phyloP scores from a whole-genome alignment of 768 basidiomycete genomes.

The Gloeophyllum trabeum region DNA sequence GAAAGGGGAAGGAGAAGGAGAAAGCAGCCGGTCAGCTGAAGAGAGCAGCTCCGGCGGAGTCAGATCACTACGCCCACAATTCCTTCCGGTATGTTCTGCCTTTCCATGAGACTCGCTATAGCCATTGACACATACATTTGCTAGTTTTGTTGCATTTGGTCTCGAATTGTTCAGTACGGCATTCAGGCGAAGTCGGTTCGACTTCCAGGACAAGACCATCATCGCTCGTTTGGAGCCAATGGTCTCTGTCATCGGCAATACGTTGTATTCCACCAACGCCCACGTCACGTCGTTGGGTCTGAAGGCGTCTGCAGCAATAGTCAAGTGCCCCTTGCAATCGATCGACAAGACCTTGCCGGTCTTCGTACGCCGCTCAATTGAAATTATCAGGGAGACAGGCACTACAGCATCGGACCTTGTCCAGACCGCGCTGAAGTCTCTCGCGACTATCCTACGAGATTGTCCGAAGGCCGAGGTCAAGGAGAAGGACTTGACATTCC shows the following conservation, averaged over 20 bases:
- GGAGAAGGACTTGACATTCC: slow-evolving; percentile 80
- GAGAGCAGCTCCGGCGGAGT: slow-evolving; percentile 40
- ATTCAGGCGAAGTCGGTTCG: slow-evolving; percentile 75
- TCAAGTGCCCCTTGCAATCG: slow-evolving; percentile 73
- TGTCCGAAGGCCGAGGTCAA: slow-evolving; percentile 70
- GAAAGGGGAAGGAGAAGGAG: too few relatives aligned
- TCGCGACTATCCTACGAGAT: slow-evolving; percentile 86
- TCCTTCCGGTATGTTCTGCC: slow-evolving; percentile 58
- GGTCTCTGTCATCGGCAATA: slow-evolving; percentile 80
- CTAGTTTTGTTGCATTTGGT: slow-evolving; percentile 89
- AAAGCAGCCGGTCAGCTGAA: slow-evolving; percentile 73
- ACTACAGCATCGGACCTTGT: slow-evolving; percentile 85
- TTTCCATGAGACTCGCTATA: slow-evolving; percentile 2
- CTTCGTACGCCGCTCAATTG: slow-evolving; percentile 73
- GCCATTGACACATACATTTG: slow-evolving; percentile 5
- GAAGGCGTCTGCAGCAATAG: slow-evolving; percentile 69
- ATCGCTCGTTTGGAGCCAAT: slow-evolving; percentile 82
- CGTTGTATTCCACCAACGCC: slow-evolving; percentile 75
- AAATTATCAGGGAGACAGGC: slow-evolving; percentile 72
- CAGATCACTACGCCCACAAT: slow-evolving; percentile 73
- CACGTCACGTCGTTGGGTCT: slow-evolving; percentile 67
- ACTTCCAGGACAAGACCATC: slow-evolving; percentile 65
- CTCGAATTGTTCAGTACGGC: slow-evolving; percentile 87
- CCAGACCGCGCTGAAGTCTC: slow-evolving; percentile 78
- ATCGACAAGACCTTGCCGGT: slow-evolving; percentile 71